A percentile compares a stretch with the other conserved stretches of the same genome.
Conservation (phyloP, 202 grass and related monocot genomes). For the Setaria viridis region DNA sequence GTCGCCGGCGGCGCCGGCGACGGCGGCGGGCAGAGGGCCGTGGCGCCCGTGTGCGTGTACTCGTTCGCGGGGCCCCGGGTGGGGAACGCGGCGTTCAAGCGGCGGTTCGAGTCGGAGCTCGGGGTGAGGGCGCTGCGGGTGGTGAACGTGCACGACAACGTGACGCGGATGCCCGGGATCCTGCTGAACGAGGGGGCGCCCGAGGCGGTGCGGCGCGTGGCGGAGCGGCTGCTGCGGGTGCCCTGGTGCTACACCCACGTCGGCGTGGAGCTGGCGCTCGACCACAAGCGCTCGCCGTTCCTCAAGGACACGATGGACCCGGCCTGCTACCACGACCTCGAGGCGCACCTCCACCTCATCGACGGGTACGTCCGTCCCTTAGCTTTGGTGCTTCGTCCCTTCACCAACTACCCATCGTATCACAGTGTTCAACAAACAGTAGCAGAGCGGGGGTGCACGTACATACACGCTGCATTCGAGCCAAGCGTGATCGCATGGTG, state of each 20-base stretch:
- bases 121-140: slow-evolving; percentile 81
- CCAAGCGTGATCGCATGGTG: too few species aligned
- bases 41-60: slow-evolving; percentile 60
- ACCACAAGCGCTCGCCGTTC: slow-evolving; percentile 79
- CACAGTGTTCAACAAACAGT: too few species aligned
- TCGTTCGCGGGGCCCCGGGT: slow-evolving; percentile 82
- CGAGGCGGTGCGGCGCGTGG: slow-evolving; percentile 57
- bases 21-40: neutral
- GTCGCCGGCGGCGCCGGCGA: neutral
- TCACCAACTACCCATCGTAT: too few species aligned
- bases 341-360: slow-evolving; percentile 89
- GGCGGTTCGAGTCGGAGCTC: slow-evolving; percentile 66
- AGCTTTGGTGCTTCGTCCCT: too few species aligned
- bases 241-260: slow-evolving; percentile 64
- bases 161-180: slow-evolving; percentile 82
- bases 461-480: too few species aligned
- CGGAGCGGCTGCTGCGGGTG: slow-evolving; percentile 54
- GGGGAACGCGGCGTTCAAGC: slow-evolving; percentile 68
- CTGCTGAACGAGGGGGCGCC: slow-evolving; percentile 73
- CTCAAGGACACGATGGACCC: slow-evolving; percentile 81
- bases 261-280: slow-evolving; percentile 55
- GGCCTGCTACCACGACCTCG: slow-evolving; percentile 78
- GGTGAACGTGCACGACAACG: slow-evolving; percentile 85
- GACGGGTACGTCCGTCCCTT: slow-evolving; percentile 56
- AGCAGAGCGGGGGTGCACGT: too few species aligned